These are phyloP conservation scores for Phytophthora sp. DNA, from an alignment of 352 stramenopile species.

Conservation along the genomic window DNA sequence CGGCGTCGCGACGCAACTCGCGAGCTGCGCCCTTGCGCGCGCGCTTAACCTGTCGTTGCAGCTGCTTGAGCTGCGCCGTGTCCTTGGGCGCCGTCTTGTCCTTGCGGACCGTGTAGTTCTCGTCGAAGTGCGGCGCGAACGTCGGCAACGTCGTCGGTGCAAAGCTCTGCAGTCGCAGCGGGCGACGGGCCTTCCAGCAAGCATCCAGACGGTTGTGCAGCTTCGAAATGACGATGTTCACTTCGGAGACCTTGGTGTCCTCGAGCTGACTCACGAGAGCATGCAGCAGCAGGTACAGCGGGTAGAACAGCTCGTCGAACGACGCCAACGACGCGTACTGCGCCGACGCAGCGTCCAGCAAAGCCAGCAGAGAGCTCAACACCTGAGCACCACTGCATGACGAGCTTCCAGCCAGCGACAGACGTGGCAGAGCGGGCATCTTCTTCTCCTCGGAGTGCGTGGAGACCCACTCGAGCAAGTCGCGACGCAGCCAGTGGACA, in stretches of 20 bases:
- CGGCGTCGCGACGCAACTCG: slow-evolving; percentile 94
- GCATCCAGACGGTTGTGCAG: slow-evolving; percentile 51
- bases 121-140: slow-evolving; percentile 91
- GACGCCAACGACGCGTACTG: slow-evolving; percentile 74
- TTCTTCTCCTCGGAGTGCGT: slow-evolving; percentile 18
- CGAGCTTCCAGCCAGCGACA: slow-evolving; percentile 48
- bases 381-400: slow-evolving; percentile 52
- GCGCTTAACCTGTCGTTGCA: slow-evolving; percentile 96
- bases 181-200: slow-evolving; percentile 56
- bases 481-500: slow-evolving; percentile 55
- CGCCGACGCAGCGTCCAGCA: slow-evolving; percentile 47
- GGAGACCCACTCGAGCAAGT: slow-evolving; percentile 51
- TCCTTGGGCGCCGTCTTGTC: slow-evolving; percentile 88
- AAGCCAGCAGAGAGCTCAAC: slow-evolving; percentile 49
- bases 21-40: slow-evolving; percentile 95
- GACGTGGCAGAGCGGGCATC: slow-evolving; percentile 36
- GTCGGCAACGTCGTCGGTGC: slow-evolving; percentile 71
- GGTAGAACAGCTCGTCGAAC: slow-evolving; percentile 80
- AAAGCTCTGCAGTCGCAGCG: slow-evolving; percentile 82
- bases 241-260: slow-evolving; percentile 2
- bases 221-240: slow-evolving; percentile 54
- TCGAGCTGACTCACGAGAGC: slow-evolving; percentile 58
- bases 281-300: slow-evolving; percentile 71
- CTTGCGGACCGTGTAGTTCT: slow-evolving; percentile 93
- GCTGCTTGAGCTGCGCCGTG: slow-evolving; percentile 88